Evolutionary conservation across 2,329 filamentous ascomycete genomes (phyloP).

Genomic region (Cladosporium sp.): DNA sequence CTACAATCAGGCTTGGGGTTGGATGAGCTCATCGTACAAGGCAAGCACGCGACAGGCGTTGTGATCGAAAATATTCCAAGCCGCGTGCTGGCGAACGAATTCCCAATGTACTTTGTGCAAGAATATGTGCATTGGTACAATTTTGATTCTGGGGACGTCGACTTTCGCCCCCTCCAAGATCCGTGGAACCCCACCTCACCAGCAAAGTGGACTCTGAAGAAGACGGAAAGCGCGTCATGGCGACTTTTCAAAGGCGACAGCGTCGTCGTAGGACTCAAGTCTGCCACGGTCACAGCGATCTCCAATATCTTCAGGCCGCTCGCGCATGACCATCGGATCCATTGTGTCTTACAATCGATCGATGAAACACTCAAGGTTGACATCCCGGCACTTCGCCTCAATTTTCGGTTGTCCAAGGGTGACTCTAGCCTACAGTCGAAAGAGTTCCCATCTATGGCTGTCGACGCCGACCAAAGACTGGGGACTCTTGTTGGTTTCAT

Average conservation of each 20-base stretch:
- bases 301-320: too few species aligned
- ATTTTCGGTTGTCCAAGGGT: slow-evolving; percentile 24
- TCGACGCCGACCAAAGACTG: slow-evolving; percentile 57
- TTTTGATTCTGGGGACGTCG: slow-evolving; percentile 45
- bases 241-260: slow-evolving; percentile 14
- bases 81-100: slow-evolving; percentile 41
- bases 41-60: slow-evolving; percentile 27
- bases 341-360: too few species aligned
- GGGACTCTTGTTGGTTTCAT: slow-evolving; percentile 62
- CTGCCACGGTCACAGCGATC: too few species aligned
- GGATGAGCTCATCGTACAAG: slow-evolving; percentile 46
- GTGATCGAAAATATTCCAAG: slow-evolving; percentile 41
- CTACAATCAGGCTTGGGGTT: slow-evolving; percentile 39
- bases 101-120: slow-evolving; percentile 54
- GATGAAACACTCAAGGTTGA: slow-evolving; percentile 21
- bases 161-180: slow-evolving; percentile 47
- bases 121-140: slow-evolving; percentile 64
- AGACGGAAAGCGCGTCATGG: slow-evolving; percentile 49
- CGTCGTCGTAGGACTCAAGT: slow-evolving; percentile 20
- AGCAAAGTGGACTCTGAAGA: slow-evolving; percentile 26
- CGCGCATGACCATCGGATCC: too few species aligned
- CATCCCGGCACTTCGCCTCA: slow-evolving; percentile 26
- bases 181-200: slow-evolving; percentile 24
- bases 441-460: slow-evolving; percentile 24
- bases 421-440: slow-evolving; percentile 23